phyloP scores from a whole-genome alignment of 805 yeast genomes.

The Wickerhamiella domercqiae region DNA sequence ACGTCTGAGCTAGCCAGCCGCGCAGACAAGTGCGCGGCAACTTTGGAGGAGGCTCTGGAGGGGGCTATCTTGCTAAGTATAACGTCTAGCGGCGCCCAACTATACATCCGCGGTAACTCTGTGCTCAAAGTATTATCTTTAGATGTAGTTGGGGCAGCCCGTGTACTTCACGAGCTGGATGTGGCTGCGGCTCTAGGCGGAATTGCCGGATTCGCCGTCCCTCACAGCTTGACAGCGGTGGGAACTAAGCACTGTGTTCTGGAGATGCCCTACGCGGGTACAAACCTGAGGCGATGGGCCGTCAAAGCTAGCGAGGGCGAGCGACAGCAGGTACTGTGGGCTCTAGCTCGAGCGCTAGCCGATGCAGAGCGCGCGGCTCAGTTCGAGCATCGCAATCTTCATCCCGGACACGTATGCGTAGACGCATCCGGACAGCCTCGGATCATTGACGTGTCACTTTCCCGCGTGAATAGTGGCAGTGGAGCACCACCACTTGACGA shows the following conservation, averaged over 20 bases:
- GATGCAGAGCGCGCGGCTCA: conserved; percentile 35
- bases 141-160: conserved; percentile 29
- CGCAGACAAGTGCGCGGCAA: conserved; percentile 9
- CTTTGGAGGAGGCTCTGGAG: conserved; percentile 23
- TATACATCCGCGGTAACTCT: conserved; percentile 29
- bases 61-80: conserved; percentile 22
- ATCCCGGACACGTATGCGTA: conserved; percentile 48
- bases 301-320: conserved; percentile 25
- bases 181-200: conserved; percentile 28
- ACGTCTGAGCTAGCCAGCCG: conserved; percentile 24
- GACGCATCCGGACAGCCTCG: conserved; percentile 33
- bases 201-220: conserved; percentile 30
- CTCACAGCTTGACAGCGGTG: conserved; percentile 21
- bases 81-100: conserved; percentile 33
- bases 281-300: conserved; percentile 31
- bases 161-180: conserved; percentile 33
- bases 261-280: conserved; percentile 24
- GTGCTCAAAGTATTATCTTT: conserved; percentile 29
- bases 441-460: conserved; percentile 43
- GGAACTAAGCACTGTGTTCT: conserved; percentile 26
- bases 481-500: conserved; percentile 31
- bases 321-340: conserved; percentile 37
- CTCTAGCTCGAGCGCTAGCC: conserved; percentile 33
- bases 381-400: conserved; percentile 61
- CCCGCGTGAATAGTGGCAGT: conserved; percentile 21